Base-by-base conservation (phyloP, 2,329 filamentous ascomycete species). In the Verticillium dahliae region DNA sequence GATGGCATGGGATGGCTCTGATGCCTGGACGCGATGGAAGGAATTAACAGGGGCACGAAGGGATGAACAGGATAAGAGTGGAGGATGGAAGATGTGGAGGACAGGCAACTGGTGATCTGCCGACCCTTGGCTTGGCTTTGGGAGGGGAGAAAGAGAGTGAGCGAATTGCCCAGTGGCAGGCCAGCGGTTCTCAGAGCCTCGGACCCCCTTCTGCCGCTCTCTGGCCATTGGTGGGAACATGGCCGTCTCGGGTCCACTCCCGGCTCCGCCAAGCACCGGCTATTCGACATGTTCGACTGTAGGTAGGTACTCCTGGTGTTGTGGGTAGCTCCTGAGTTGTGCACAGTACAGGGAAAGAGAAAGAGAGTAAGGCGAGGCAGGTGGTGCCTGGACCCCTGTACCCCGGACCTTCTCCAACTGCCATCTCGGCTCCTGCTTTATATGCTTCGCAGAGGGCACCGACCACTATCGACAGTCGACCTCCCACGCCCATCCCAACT, bases 231-330 rank as follows among this genome's bases (percentile, higher is more conserved):
- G 58, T 38, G 58, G 57, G 45, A 37, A 27, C 54, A 2, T 6
- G 45, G 1, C 3, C 27, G 2, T n/a, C 27, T 56, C 54, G 18
- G 45, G 0, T 52, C 45, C 45, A 52, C 45, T 52, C 45, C 45
- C 45, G 18, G 61, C 63, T 57, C 4, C n/a, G 61, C 59, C 59
- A 60, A 64, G 59, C 39, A 55, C 57, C 41, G 54, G 62, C 57
- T 33, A 58, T 56, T 56, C 41, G 52, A 41, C 13, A 41, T 2
- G 39, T 41, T 15, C 39, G 14, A 15, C 11, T 10, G 35, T 13
- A 37, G 35, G 35, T 37, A 31, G 4, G 27, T 31, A 31, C 27
- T 31, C 27, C 27, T 31, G 27, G 27, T 31, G 3, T 4, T 31
- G 27, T 31, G 5, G 27, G 27, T 31, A 31, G 27, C 27, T 31